Conservation (phyloP, 2,329 filamentous ascomycete species). For the Aureobasidium sp. region DNA sequence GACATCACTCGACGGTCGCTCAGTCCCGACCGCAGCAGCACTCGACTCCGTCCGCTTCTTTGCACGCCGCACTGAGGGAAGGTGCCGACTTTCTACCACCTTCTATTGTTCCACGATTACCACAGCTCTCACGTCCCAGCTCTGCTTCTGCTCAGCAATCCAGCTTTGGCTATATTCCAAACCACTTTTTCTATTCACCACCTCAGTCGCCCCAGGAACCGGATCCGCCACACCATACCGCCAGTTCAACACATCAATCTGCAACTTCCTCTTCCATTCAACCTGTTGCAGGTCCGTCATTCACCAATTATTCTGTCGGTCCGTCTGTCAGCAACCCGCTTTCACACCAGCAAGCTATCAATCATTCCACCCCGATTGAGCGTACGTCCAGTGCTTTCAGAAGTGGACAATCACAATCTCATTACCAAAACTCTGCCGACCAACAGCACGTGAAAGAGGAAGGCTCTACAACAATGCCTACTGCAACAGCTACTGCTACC, state of each 20-base stretch:
- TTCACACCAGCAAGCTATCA: neutral
- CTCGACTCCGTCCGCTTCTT: slow-evolving; percentile 7
- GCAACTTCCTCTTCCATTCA: neutral
- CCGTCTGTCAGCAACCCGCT: neutral
- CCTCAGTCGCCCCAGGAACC: slow-evolving; percentile 2
- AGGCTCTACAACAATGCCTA: neutral
- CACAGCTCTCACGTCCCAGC: neutral
- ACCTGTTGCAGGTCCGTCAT: neutral
- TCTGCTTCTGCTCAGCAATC: neutral
- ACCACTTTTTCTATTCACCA: slow-evolving; percentile 15
- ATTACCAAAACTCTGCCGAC: neutral
- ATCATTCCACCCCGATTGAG: neutral
- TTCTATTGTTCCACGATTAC: slow-evolving; percentile 2
- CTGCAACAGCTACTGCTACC: neutral
- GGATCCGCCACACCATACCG: neutral
- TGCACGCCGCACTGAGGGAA: slow-evolving; percentile 12
- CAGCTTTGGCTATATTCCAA: slow-evolving; percentile 15
- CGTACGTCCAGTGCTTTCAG: neutral
- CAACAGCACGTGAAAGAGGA: neutral
- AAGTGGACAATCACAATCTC: neutral
- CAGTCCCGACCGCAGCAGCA: neutral
- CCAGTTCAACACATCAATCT: neutral
- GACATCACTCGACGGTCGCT: neutral
- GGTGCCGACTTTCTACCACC: slow-evolving; percentile 11
- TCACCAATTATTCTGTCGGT: neutral